phyloP scores from a whole-genome alignment of 148 eudicot genomes.

The Camellia lanceoleosa region DNA sequence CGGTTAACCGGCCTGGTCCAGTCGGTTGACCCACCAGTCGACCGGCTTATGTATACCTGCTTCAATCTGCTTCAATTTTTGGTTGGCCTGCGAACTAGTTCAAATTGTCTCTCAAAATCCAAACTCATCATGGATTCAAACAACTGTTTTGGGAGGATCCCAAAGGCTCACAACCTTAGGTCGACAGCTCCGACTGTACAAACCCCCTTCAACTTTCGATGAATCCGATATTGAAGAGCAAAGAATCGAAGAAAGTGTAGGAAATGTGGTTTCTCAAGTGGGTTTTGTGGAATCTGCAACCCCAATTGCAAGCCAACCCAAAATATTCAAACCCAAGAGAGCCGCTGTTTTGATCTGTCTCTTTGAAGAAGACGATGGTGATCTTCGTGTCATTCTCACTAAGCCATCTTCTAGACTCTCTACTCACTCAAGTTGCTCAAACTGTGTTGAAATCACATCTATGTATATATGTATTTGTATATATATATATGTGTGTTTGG shows the following conservation, averaged over 20 bases:
- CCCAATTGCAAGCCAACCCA: slow-evolving; percentile 26
- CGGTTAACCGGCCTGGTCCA: too few species aligned
- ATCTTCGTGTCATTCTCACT: too few species aligned
- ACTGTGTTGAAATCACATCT: too few species aligned
- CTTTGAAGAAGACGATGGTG: slow-evolving; percentile 32
- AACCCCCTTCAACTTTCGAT: slow-evolving; percentile 19
- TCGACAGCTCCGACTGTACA: slow-evolving; percentile 49
- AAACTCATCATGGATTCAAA: slow-evolving; percentile 12
- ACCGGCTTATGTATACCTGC: too few species aligned
- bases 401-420: too few species aligned
- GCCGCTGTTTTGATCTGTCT: slow-evolving; percentile 62
- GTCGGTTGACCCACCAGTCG: too few species aligned
- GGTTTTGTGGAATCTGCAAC: slow-evolving; percentile 55
- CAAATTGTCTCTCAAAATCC: background rate
- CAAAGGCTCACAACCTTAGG: slow-evolving; percentile 37
- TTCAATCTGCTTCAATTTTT: too few species aligned
- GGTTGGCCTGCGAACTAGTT: too few species aligned
- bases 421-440: too few species aligned
- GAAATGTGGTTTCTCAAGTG: slow-evolving; percentile 50
- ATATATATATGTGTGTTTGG: too few species aligned
- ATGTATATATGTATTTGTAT: too few species aligned
- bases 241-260: slow-evolving; percentile 32
- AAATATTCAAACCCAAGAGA: slow-evolving; percentile 33
- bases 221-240: slow-evolving; percentile 19
- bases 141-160: slow-evolving; percentile 14